Evolutionary conservation across 2,329 filamentous ascomycete genomes (phyloP).

Genomic region (Alternaria consortialis): DNA sequence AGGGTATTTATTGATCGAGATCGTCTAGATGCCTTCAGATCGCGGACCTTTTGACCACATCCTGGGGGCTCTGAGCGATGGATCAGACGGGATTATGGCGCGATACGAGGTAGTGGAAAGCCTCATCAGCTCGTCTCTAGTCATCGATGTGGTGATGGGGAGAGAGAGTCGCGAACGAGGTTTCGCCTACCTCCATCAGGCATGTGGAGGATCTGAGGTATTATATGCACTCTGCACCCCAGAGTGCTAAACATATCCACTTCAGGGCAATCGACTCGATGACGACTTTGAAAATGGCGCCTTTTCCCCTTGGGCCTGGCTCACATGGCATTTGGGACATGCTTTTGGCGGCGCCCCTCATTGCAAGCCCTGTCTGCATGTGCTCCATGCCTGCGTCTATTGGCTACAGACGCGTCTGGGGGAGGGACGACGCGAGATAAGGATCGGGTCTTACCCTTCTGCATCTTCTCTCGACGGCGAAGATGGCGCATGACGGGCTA

Average conservation of each 20-base stretch:
- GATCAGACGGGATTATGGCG: constrained; percentile 3
- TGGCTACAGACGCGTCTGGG: constrained; percentile 8
- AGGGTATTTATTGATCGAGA: constrained; percentile 13
- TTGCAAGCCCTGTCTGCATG: constrained; percentile 17
- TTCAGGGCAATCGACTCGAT: constrained; percentile 15
- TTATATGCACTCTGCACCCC: constrained; percentile 31
- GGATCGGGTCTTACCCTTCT: constrained; percentile 16
- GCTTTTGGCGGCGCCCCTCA: constrained; percentile 18
- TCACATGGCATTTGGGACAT: constrained; percentile 15
- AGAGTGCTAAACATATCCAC: constrained; percentile 23
- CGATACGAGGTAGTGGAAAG: not conserved
- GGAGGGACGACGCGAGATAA: constrained; percentile 14
- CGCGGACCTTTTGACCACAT: constrained; percentile 4
- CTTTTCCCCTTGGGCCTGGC: not conserved
- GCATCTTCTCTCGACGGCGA: constrained; percentile 14
- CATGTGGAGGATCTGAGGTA: constrained; percentile 23
- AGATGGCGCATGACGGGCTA: constrained; percentile 19
- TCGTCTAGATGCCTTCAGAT: constrained; percentile 8
- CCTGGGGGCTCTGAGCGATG: constrained; percentile 3
- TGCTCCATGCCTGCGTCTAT: constrained; percentile 9
- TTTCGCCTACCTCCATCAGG: not conserved
- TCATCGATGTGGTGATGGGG: not conserved
- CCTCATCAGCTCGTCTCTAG: not conserved
- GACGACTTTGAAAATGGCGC: constrained; percentile 12
- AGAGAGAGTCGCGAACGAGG: not conserved